phyloP scores from a whole-genome alignment of 2,329 filamentous ascomycete species.

The Pseudopyricularia javanii region DNA sequence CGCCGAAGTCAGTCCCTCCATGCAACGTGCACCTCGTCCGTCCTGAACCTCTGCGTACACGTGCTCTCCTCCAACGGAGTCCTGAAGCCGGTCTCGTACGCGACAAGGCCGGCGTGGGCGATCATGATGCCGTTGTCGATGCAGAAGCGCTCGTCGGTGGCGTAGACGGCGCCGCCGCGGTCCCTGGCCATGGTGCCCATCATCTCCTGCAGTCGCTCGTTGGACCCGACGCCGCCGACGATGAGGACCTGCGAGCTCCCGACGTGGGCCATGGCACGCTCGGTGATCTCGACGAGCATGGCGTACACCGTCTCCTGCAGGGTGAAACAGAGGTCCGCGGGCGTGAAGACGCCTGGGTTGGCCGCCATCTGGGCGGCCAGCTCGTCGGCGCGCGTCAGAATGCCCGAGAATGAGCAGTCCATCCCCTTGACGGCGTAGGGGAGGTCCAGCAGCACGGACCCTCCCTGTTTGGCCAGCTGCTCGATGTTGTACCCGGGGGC shows the following conservation, averaged over 20 bases:
- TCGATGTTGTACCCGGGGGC: slow-evolving; percentile 98
- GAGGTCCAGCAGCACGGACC: slow-evolving; percentile 63
- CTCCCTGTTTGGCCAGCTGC: slow-evolving; percentile 68
- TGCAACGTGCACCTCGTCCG: slow-evolving; percentile 67
- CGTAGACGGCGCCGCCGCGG: slow-evolving; percentile 79
- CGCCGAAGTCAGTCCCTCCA: slow-evolving; percentile 49
- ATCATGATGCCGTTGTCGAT: slow-evolving; percentile 99
- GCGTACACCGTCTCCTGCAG: slow-evolving; percentile 92
- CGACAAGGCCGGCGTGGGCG: slow-evolving; percentile 83
- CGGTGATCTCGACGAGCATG: slow-evolving; percentile 97
- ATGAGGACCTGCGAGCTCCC: slow-evolving; percentile 83
- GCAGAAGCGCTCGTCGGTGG: slow-evolving; percentile 93
- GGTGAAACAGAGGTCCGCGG: slow-evolving; percentile 82
- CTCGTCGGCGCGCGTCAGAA: slow-evolving; percentile 71
- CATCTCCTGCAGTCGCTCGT: slow-evolving; percentile 91
- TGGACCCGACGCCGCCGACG: slow-evolving; percentile 91
- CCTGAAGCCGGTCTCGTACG: slow-evolving; percentile 67
- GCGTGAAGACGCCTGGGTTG: slow-evolving; percentile 29
- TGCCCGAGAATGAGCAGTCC: slow-evolving; percentile 94
- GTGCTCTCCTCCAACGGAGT: slow-evolving; percentile 71
- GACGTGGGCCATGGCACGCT: slow-evolving; percentile 96
- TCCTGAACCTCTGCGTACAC: slow-evolving; percentile 74
- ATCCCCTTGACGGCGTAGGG: slow-evolving; percentile 97
- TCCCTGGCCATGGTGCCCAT: slow-evolving; percentile 93
- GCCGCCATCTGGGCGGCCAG: slow-evolving; percentile 56